phyloP scores from a whole-genome alignment of 225 moss, liverwort and hornwort genomes.

The Physcomitrium patens region DNA sequence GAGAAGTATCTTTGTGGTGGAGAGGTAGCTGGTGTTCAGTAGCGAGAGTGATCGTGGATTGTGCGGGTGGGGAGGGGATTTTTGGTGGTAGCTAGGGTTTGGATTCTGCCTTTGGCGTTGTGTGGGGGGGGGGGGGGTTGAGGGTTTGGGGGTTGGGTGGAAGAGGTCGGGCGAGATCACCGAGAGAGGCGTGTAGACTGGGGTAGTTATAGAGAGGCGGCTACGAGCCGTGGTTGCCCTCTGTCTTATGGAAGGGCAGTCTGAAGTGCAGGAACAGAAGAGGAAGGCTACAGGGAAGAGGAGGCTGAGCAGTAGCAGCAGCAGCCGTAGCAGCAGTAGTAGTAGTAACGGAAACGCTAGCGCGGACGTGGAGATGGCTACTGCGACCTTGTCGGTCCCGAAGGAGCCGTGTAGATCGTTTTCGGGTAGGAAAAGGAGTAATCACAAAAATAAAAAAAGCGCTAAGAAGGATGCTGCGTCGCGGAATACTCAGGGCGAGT shows the following conservation, averaged over 20 bases:
- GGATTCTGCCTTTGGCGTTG: no score
- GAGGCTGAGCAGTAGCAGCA: background rate
- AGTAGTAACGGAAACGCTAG: background rate
- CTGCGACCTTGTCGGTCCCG: constrained; percentile 13
- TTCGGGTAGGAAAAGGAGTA: background rate
- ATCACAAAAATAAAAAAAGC: background rate
- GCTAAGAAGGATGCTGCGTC: background rate
- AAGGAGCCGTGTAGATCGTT: background rate
- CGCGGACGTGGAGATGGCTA: constrained; percentile 19
- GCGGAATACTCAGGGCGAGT: background rate
- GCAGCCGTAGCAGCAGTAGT: background rate
- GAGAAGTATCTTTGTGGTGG: no score
- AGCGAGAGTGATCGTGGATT: no score
- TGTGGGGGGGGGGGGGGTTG: no score
- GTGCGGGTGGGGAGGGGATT: no score
- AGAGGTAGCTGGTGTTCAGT: no score
- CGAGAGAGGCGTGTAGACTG: background rate
- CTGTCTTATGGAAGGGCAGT: constrained; percentile 24
- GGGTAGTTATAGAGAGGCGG: constrained; percentile 22
- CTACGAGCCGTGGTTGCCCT: constrained; percentile 20
- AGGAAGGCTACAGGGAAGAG: constrained; percentile 15
- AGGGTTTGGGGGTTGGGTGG: no score
- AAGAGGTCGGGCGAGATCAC: no score
- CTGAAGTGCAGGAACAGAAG: constrained; percentile 23
- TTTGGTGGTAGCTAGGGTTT: no score